Base-by-base conservation (phyloP, 2,329 filamentous ascomycete genomes). In the Epichloe scottii region DNA sequence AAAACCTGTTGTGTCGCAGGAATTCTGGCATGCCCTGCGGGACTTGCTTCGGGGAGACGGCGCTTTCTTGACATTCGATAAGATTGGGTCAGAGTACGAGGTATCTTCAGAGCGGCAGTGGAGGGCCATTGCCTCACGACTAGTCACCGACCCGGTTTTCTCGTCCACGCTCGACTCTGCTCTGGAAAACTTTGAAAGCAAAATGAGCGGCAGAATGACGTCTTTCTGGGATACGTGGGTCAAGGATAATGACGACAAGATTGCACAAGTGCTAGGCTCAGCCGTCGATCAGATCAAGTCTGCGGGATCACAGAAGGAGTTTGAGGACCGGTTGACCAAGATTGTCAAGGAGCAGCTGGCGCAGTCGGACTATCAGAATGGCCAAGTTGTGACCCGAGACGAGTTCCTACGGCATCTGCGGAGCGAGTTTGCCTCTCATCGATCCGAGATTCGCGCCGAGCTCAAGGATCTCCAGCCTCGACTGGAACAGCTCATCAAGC, bases 1-100 rank as follows among this genome's bases (percentile, higher is more conserved):
- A 14, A 71, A 74, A 10, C 64, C 70, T 0, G 66, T 76, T 21
- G 75, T 87, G 15, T 68, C 76, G 0, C 71, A 78, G 23, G 74
- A 80, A 3, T 85, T 89, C 53, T 89, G 80, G 88, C 71, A 78
- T 51, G 84, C 82, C 0, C 62, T 89, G 8, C 70, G 72, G 23
- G 74, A 76, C 49, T 71, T 75, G 51, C 74, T 85, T 46, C 67
- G 67, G 19, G 63, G 68, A 1, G 76, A 78, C 42, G 67, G 67
- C 2, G 65, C 67, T 33, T 69, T 80, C 39, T 60, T 79, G 38
- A 73, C 67, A 3, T 57, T 78, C 3, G 68, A 76, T 37, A 67
- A 68, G 33, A 62, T 65, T 3, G 60, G 63, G 2, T 59, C 69
- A 15, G 63, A 62, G n/a, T 67, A 65, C 19, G 60, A 68, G 14